phyloP scores from a whole-genome alignment of 2,329 filamentous ascomycete species.

The Cladobotryum mycophilum region DNA sequence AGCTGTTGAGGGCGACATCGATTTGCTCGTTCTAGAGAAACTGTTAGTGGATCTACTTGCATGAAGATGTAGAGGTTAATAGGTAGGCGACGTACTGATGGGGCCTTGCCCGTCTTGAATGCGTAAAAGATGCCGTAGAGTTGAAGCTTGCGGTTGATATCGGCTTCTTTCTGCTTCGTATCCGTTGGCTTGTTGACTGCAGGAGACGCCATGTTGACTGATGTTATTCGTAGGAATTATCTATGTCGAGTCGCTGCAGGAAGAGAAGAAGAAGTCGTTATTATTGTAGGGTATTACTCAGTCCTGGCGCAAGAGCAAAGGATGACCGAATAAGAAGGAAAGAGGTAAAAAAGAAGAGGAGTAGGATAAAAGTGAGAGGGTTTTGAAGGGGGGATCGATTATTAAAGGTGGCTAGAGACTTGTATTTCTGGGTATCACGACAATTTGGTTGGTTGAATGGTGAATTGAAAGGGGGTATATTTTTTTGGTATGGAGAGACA shows the following conservation, averaged over 20 bases:
- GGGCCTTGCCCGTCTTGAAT: slow-evolving; percentile 83
- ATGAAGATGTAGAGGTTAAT: background rate
- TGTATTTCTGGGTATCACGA: slow-evolving; percentile 12
- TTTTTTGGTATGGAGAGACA: slow-evolving; percentile 10
- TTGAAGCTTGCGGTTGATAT: slow-evolving; percentile 91
- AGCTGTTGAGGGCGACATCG: slow-evolving; percentile 87
- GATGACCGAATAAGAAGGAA: no score
- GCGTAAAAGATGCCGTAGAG: slow-evolving; percentile 84
- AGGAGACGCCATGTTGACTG: slow-evolving; percentile 24
- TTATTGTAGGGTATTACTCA: background rate
- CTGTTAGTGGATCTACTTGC: background rate
- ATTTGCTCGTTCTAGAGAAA: slow-evolving; percentile 77
- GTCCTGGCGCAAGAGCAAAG: background rate
- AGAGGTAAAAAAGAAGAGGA: background rate
- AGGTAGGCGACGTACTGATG: slow-evolving; percentile 60
- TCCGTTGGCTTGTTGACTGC: slow-evolving; percentile 69
- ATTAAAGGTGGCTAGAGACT: background rate
- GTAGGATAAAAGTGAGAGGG: background rate
- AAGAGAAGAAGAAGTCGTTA: no score
- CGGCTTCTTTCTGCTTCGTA: slow-evolving; percentile 68
- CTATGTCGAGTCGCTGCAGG: background rate
- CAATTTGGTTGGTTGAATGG: background rate
- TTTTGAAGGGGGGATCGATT: background rate
- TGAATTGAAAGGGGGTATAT: slow-evolving; percentile 3
- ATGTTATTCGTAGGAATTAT: background rate